Evolutionary conservation across 2,329 filamentous ascomycete genomes (phyloP), one percentile per base, ranked within the genome.

Genomic region (Pseudopyrenochaeta lycopersici): DNA sequence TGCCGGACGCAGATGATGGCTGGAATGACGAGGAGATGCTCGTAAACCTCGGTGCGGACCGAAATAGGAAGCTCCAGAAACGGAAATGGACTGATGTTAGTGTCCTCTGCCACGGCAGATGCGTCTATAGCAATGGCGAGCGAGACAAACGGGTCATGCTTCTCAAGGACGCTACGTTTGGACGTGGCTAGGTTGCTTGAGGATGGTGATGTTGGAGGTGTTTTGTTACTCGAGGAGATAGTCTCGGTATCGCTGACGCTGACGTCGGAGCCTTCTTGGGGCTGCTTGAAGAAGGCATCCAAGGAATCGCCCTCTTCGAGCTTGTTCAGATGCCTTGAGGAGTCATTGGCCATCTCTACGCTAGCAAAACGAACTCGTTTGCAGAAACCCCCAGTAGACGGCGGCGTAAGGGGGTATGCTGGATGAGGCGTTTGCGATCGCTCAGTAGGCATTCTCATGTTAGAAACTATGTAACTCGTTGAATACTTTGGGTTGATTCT

Each of bases 1-100:
- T 73, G 71, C 5, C 63, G 60, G 11, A 69, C 46, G 41, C 64
- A 67, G 23, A 72, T 63, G 1, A 72, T 23, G 5, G 51, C 67
- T 0, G 67, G 66, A 1, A 71, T 46, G 1, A 63, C 55, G 2
- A 72, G 56, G 21, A 73, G 53, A 14, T 64, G 46, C 3, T 43
- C 7, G 46, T 70, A 73, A 23, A 72, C 44, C 4, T 29, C 54
- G 7, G 65, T 56, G 40, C 68, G 60, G 14, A 70, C 32, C 2
- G 47, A 50, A 3, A 62, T 20, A 1, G 71, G 67, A 1, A 74
- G 56, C 9, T 53, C 50, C 44, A 70, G 38, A 52, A 73, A 68
- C 0, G 52, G 50, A 12, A 69, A 68, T 0, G 58, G 50, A 1
- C 38, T 15, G 4, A 35, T 35, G 23, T 23, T 12, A 3, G 32